Evolutionary conservation across 257 asterid genomes (phyloP), one percentile per base, ranked within the genome.

Genomic region (Ocimum tenuiflorum): DNA sequence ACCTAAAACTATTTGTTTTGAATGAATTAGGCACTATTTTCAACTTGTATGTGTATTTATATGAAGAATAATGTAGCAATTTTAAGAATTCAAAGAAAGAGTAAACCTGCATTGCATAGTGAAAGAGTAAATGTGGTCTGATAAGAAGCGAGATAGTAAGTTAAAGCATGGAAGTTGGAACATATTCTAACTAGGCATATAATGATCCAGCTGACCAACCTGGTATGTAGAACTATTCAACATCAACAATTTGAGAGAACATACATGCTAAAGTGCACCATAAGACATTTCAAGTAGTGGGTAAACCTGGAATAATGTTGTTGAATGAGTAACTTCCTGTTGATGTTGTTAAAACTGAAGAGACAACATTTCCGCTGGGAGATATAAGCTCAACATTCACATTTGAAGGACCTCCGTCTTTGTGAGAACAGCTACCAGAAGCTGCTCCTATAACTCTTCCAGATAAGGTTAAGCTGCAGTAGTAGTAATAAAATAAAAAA

Each of bases 391-490:
- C 86, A 66, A 92, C 80, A 4, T 79, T 84, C 72, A 92, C 95
- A 76, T 84, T 68, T 50, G 97, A 82, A 43, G 98, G 98, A 67
- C 98, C 98, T 22, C 82, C 87, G 60, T 75, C 75, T 77, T 83
- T 87, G 62, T 58, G 74, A 4, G 80, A 69, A 75, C 95, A 92
- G 78, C 94, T 83, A 61, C 96, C 96, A n/a, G 94, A 88, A 74
- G 75, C 89, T 43, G 92, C 90, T 77, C 97, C 98, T 22, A 85
- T 82, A 66, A 92, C 84, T 73, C 86, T 79, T 62, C 98, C 98
- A 55, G 86, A 68, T 50, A 86, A 56, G 70, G 94, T 75, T 82
- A 92, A 89, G 75, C 98, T 92, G 80, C 76, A 76, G 60, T 69
- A 71, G 48, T 15, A 80, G 60, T 33, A 67, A 71, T 57, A 52